A percentile compares a stretch with the other conserved stretches of the same genome.
Evolutionary conservation across 495 filamentous ascomycete genomes (phyloP).

Genomic region (Xylaria curta): DNA sequence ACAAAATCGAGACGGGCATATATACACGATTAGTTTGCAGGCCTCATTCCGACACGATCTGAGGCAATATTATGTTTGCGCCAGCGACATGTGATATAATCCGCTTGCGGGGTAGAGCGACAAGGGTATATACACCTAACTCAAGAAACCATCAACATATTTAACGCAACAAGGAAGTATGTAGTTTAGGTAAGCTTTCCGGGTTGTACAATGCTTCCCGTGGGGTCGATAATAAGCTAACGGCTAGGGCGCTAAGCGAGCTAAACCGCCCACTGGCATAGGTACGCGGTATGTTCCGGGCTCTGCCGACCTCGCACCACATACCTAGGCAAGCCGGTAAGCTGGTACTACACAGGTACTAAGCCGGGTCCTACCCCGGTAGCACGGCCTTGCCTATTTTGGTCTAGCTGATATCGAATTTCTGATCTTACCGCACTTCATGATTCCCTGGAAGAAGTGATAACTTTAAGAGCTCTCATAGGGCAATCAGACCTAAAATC

Average conservation of each 20-base stretch:
- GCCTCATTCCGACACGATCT: neutral
- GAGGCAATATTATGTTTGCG: neutral
- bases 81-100: neutral
- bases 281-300: slow-evolving; percentile 6
- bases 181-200: neutral
- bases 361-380: neutral
- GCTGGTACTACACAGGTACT: too few relatives aligned
- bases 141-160: neutral
- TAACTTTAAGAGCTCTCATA: slow-evolving; percentile 1
- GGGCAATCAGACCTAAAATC: slow-evolving; percentile 3
- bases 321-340: too few relatives aligned
- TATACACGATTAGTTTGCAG: neutral
- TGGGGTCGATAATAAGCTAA: neutral
- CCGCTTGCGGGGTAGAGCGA: neutral
- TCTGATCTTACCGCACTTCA: neutral
- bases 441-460: neutral
- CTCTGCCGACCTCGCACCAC: neutral
- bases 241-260: slow-evolving; percentile 14
- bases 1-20: neutral
- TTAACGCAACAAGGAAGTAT: neutral
- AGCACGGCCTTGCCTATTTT: neutral
- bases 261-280: neutral
- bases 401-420: neutral
- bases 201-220: neutral
- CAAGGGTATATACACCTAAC: neutral